A percentile compares a stretch with the other conserved stretches of the same genome.
Conservation (phyloP, 805 yeast genomes). For the Schwanniomyces sp. region DNA sequence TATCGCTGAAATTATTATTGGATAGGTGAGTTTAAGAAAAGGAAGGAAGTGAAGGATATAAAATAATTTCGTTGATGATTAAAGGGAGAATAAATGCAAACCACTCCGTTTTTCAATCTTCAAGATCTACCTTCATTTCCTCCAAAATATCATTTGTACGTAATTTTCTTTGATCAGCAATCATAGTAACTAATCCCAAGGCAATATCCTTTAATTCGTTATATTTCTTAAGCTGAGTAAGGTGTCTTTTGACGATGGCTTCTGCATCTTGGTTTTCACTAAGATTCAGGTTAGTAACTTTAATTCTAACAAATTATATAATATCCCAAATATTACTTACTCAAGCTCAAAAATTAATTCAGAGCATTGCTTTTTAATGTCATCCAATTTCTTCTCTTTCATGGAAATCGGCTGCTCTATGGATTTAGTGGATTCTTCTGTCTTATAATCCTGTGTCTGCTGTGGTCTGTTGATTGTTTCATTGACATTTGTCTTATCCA, state of each 20-base stretch:
- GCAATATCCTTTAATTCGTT: constrained; percentile 67
- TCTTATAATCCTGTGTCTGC: not conserved
- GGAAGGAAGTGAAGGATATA: too few relatives aligned
- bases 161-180: constrained; percentile 57
- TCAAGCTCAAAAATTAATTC: constrained; percentile 32
- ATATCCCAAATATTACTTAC: constrained; percentile 7
- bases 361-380: constrained; percentile 32
- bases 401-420: constrained; percentile 7
- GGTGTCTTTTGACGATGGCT: constrained; percentile 50
- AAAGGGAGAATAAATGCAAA: not conserved
- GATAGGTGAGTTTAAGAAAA: not conserved
- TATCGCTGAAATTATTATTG: too few relatives aligned
- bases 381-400: constrained; percentile 24
- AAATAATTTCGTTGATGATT: too few relatives aligned
- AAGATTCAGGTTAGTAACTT: constrained; percentile 5
- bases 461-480: not conserved
- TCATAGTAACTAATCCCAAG: constrained; percentile 52
- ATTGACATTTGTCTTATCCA: not conserved
- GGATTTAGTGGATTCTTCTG: not conserved
- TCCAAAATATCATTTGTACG: constrained; percentile 48
- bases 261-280: constrained; percentile 39
- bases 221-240: constrained; percentile 52
- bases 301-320: not conserved
- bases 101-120: not conserved
- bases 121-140: constrained; percentile 44